Evolutionary conservation across 495 filamentous ascomycete genomes (phyloP), one percentile per base, ranked within the genome.

Genomic region (Parmelia sp.): DNA sequence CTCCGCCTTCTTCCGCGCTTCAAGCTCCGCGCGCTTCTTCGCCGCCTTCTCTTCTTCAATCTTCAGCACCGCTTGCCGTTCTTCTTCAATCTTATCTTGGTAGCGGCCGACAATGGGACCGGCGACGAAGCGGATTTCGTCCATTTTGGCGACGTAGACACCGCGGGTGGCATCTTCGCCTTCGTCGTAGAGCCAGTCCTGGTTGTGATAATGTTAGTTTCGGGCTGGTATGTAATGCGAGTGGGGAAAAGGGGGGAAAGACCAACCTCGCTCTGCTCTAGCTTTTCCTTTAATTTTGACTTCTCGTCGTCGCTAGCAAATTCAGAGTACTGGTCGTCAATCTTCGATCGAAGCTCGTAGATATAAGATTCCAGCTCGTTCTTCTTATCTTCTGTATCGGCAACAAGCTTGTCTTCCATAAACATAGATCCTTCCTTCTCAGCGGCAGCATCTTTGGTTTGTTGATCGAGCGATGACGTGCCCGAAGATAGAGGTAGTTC

Each of bases 101-200:
- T 96, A 91, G 63, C 92, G 88, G 79, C 96, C 92, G 58, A 91
- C 86, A 75, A 98, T 89, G 65, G 94, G 95, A 23, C 92, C 93
- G 57, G 91, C 88, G 62, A 95, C 80, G 69, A 90, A 86, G 71
- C 90, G 89, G 75, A 99, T 91, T 74, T 99, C 94, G 64, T 97
- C 93, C 76, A 93, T 88, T 84, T 97, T 97, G 72, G 90, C 82
- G 58, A 92, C 82, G 77, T 99, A 99, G 66, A 92, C 78, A 45
- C 89, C 90, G 82, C 96, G 96, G 71, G 90, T 92, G 72, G 92
- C 84, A 74, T 97, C 94, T 64, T 97, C 92, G 69, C 94, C 94
- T 35, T 97, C 94, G 69, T 96, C 92, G 78, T 98, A 97, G 61
- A 99, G 86, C 94, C 94, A 99, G 69, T 97, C 92, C 92, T 97